phyloP scores from a whole-genome alignment of 2,329 filamentous ascomycete species.

The Epichloe elymi region DNA sequence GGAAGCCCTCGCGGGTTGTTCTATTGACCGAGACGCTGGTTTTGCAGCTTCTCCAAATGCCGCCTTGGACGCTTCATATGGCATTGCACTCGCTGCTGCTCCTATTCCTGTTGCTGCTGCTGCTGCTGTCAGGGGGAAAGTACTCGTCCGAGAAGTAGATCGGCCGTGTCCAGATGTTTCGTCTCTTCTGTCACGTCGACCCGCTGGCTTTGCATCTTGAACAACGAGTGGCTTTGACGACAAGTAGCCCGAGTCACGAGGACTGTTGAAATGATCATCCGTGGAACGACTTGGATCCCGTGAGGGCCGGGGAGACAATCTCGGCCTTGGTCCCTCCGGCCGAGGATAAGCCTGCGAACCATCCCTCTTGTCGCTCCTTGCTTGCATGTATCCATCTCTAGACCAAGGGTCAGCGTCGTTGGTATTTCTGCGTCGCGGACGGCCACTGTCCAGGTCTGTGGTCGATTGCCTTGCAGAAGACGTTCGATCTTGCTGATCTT shows the following conservation, averaged over 20 bases:
- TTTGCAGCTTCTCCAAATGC: not conserved
- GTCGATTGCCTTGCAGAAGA: constrained; percentile 16
- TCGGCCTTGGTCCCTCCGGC: constrained; percentile 11
- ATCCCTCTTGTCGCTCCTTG: constrained; percentile 17
- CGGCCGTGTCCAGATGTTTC: constrained; percentile 11
- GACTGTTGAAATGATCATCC: constrained; percentile 23
- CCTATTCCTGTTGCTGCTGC: constrained; percentile 13
- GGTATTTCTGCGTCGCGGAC: constrained; percentile 17
- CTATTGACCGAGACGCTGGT: constrained; percentile 13
- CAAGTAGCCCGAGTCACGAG: constrained; percentile 16
- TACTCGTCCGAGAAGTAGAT: constrained; percentile 22
- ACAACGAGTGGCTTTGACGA: constrained; percentile 21
- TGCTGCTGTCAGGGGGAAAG: constrained; percentile 20
- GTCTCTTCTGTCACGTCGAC: constrained; percentile 11
- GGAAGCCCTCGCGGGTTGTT: constrained; percentile 6
- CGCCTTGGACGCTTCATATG: not conserved
- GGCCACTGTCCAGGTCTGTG: constrained; percentile 15
- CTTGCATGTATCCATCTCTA: constrained; percentile 11
- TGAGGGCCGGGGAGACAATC: constrained; percentile 10
- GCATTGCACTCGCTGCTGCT: constrained; percentile 5
- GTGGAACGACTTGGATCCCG: constrained; percentile 24
- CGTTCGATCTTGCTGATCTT: constrained; percentile 16
- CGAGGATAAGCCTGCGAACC: constrained; percentile 16
- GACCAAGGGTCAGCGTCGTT: constrained; percentile 19
- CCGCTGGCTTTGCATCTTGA: constrained; percentile 19